Conservation (phyloP, 2,329 filamentous ascomycete species). For the Botrytis fabae region DNA sequence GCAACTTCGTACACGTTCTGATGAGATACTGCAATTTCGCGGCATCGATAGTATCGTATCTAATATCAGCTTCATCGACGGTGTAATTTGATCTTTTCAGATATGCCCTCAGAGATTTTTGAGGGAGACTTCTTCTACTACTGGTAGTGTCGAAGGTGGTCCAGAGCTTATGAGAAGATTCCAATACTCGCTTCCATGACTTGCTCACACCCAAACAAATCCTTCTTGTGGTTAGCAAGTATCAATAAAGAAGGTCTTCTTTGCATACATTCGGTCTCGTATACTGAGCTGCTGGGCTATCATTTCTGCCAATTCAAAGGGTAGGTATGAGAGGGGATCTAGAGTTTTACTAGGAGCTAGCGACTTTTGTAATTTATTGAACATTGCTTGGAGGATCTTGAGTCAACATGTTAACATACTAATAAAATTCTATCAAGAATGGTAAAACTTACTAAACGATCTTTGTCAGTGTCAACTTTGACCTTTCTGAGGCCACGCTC, state of each 20-base stretch:
- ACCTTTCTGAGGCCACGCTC: slow-evolving; percentile 40
- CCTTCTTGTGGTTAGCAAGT: slow-evolving; percentile 29
- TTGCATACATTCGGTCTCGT: slow-evolving; percentile 38
- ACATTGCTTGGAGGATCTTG: slow-evolving; percentile 38
- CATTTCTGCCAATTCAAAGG: slow-evolving; percentile 41
- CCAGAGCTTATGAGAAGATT: slow-evolving; percentile 39
- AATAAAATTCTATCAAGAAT: background rate
- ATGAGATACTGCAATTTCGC: slow-evolving; percentile 34
- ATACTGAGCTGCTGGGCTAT: slow-evolving; percentile 36
- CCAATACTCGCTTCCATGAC: slow-evolving; percentile 38
- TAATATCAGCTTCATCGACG: slow-evolving; percentile 34
- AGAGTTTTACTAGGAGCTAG: slow-evolving; percentile 33
- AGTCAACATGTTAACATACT: slow-evolving; percentile 19
- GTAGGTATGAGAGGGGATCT: slow-evolving; percentile 41
- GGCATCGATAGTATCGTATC: slow-evolving; percentile 28
- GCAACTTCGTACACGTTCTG: slow-evolving; percentile 35
- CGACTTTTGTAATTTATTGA: slow-evolving; percentile 36
- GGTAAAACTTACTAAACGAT: slow-evolving; percentile 33
- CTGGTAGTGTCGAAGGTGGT: slow-evolving; percentile 36
- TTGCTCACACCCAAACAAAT: slow-evolving; percentile 39
- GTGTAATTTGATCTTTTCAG: slow-evolving; percentile 38
- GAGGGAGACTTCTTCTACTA: slow-evolving; percentile 27
- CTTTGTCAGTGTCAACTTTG: slow-evolving; percentile 37
- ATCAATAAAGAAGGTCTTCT: background rate
- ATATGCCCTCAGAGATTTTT: slow-evolving; percentile 34